Conservation (phyloP, 2,329 filamentous ascomycete species). For the Teratosphaeria gauchensis region DNA sequence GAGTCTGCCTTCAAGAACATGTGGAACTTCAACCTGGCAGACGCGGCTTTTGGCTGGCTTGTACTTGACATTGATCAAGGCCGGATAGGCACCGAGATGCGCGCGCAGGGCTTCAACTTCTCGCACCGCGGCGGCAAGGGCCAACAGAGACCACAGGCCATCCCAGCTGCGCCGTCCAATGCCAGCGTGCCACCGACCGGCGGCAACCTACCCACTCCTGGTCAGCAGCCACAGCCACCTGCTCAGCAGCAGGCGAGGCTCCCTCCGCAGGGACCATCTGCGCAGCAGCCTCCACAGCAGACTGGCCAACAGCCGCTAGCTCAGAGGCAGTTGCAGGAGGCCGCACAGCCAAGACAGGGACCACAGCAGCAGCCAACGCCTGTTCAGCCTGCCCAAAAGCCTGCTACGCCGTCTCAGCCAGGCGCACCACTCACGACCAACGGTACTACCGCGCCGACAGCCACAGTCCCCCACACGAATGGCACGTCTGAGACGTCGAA, state of each 20-base stretch:
- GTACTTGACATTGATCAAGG: constrained; percentile 92
- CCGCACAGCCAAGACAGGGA: constrained; percentile 15
- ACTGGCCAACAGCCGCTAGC: constrained; percentile 17
- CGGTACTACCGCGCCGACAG: constrained; percentile 17
- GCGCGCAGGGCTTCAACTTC: constrained; percentile 98
- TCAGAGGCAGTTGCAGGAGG: constrained; percentile 19
- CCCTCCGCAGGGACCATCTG: constrained; percentile 21
- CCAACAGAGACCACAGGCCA: constrained; percentile 29
- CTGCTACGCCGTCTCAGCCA: constrained; percentile 8
- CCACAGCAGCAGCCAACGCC: constrained; percentile 32
- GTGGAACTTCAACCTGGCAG: constrained; percentile 99
- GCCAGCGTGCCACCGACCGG: constrained; percentile 28
- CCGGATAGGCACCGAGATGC: constrained; percentile 96
- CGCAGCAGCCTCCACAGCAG: constrained; percentile 19
- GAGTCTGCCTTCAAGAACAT: constrained; percentile 99
- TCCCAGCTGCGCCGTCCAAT: constrained; percentile 29
- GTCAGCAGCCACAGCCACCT: constrained; percentile 24
- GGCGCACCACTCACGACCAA: constrained; percentile 17
- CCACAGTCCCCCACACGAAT: constrained; percentile 37
- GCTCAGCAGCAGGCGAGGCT: constrained; percentile 28
- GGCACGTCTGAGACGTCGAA: constrained; percentile 33
- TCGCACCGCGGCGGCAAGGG: constrained; percentile 81
- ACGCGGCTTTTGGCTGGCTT: constrained; percentile 93
- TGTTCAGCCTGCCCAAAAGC: constrained; percentile 31
- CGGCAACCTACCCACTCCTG: constrained; percentile 30